phyloP scores from a whole-genome alignment of 2,329 filamentous ascomycete genomes.

The Fusarium mexicanum region DNA sequence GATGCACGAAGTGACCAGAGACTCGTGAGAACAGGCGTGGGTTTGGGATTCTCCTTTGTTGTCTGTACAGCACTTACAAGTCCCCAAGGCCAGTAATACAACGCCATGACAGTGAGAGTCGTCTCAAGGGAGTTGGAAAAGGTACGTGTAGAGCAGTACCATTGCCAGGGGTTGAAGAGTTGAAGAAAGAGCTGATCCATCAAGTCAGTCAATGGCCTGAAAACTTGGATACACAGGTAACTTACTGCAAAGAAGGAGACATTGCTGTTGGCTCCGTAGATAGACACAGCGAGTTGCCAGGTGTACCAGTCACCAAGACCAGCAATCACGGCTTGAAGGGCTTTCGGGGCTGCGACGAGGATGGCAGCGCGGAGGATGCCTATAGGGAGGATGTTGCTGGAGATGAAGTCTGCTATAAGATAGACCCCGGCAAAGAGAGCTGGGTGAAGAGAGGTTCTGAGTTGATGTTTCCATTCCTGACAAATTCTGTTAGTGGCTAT shows the following conservation, averaged over 20 bases:
- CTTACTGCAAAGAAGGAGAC: conserved; percentile 77
- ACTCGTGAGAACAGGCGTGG: conserved; percentile 40
- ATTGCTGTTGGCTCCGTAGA: conserved; percentile 74
- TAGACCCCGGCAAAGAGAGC: conserved; percentile 83
- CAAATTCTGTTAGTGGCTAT: conserved; percentile 17
- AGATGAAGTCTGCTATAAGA: conserved; percentile 65
- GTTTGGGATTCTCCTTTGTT: conserved; percentile 53
- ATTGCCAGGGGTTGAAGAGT: conserved; percentile 77
- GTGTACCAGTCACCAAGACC: conserved; percentile 86
- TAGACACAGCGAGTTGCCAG: conserved; percentile 79
- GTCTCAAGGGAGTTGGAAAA: conserved; percentile 95
- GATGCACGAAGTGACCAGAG: conserved; percentile 60
- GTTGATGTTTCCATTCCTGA: conserved; percentile 90
- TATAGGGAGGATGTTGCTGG: conserved; percentile 61
- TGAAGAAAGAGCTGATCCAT: conserved; percentile 49
- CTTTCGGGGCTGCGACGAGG: conserved; percentile 76
- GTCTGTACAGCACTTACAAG: conserved; percentile 60
- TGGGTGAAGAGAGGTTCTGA: conserved; percentile 94
- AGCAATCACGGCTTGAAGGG: conserved; percentile 80
- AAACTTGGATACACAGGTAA: not conserved
- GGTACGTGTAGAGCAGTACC: conserved; percentile 92
- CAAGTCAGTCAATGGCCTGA: not conserved
- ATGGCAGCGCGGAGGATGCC: conserved; percentile 70
- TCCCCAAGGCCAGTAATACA: conserved; percentile 89
- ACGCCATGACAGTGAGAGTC: conserved; percentile 81